Evolutionary conservation across 768 basidiomycete species (phyloP).

Genomic region (Macrolepiota fuliginosa): DNA sequence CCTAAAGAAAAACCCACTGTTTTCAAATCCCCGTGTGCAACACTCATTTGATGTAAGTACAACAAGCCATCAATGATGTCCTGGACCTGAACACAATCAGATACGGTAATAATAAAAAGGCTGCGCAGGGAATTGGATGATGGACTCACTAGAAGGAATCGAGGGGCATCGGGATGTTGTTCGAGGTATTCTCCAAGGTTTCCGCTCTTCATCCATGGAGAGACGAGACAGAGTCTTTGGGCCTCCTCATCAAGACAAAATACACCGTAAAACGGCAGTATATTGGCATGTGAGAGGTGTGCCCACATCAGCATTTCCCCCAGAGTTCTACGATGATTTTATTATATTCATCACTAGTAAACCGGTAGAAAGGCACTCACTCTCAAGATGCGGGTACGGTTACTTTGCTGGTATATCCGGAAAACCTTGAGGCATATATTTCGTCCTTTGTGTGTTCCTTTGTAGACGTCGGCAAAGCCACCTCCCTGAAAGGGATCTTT

Average conservation of each 20-base stretch:
- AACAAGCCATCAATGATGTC: background rate
- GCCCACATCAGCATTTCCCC: constrained; percentile 32
- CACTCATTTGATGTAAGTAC: background rate
- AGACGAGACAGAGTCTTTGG: constrained; percentile 15
- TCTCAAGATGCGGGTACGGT: background rate
- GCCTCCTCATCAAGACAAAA: constrained; percentile 15
- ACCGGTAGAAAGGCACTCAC: background rate
- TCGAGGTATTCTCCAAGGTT: constrained; percentile 17
- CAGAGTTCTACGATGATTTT: background rate
- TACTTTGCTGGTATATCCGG: constrained; percentile 1
- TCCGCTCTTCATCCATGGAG: constrained; percentile 21
- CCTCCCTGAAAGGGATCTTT: background rate
- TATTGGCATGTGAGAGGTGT: constrained; percentile 30
- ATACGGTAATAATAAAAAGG: background rate
- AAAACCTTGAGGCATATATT: constrained; percentile 6
- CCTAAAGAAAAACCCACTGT: background rate
- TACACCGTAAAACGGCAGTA: constrained; percentile 33
- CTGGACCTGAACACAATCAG: background rate
- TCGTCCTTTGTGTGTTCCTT: background rate
- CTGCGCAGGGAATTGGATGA: background rate
- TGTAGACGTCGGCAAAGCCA: constrained; percentile 1
- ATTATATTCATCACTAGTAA: background rate
- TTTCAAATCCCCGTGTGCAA: constrained; percentile 9
- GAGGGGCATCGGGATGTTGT: constrained; percentile 6
- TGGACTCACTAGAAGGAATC: constrained; percentile 16